These are phyloP conservation scores for Dendrobium catenatum DNA, from an alignment of 106 monocot species.

Conservation along the genomic window DNA sequence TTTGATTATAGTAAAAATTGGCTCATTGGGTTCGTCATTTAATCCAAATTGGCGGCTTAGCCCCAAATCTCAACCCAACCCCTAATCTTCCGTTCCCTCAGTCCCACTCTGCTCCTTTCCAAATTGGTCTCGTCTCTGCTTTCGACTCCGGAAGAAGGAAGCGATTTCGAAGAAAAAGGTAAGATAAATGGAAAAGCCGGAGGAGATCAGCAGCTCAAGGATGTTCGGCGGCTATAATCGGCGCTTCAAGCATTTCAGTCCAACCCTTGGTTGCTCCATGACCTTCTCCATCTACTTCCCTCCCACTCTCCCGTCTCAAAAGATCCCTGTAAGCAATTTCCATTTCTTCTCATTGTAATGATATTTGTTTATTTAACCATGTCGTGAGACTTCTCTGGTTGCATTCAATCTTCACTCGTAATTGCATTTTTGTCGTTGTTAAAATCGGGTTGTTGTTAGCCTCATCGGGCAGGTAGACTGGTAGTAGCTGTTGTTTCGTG, in stretches of 20 bases:
- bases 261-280: conserved; percentile 78
- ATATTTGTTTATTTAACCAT: background rate
- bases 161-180: background rate
- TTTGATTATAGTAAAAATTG: too few species aligned
- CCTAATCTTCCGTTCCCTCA: too few species aligned
- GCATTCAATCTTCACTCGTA: background rate
- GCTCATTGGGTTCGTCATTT: too few species aligned
- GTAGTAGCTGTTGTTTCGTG: background rate
- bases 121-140: background rate
- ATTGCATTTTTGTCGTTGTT: background rate
- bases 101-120: background rate
- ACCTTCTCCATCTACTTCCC: conserved; percentile 95
- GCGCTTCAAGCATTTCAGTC: conserved; percentile 77
- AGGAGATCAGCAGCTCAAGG: conserved; percentile 69
- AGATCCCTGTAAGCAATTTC: conserved; percentile 40
- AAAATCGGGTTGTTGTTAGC: too few species aligned
- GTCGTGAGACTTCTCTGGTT: background rate
- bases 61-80: too few species aligned
- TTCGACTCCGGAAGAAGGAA: background rate
- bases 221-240: conserved; percentile 88
- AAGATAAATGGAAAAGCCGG: conserved; percentile 32
- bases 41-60: too few species aligned
- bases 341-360: background rate
- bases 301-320: conserved; percentile 31
- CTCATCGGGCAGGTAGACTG: too few species aligned